These are phyloP conservation scores for Funneliformis mosseae DNA, from an alignment of 192 early-diverging fungal species.

Conservation along the genomic window DNA sequence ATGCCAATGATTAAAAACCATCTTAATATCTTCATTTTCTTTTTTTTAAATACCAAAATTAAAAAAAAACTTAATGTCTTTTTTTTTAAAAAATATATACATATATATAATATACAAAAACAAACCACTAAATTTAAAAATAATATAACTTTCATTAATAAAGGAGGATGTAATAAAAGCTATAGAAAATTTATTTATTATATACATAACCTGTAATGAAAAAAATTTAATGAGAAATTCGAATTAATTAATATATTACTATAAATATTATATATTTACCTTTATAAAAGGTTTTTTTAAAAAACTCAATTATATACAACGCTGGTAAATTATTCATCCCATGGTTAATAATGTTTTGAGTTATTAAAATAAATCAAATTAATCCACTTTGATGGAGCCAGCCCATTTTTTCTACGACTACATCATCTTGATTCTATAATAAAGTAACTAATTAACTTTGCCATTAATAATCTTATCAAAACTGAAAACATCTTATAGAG, in stretches of 20 bases:
- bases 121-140: no score
- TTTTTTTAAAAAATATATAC: no score
- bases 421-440: background rate
- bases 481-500: background rate
- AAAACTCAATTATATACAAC: background rate
- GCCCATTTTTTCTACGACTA: background rate
- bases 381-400: background rate
- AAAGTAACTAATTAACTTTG: background rate
- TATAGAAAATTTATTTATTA: no score
- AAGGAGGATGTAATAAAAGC: no score
- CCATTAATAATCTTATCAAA: background rate
- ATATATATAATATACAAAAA: no score
- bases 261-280: background rate
- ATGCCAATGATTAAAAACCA: no score
- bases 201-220: background rate
- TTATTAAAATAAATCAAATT: background rate
- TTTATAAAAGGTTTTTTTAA: background rate
- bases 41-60: no score
- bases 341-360: background rate
- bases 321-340: background rate
- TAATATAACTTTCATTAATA: no score
- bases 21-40: no score
- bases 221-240: background rate
- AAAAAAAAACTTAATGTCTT: no score
- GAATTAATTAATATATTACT: background rate